Evolutionary conservation across 2,329 filamentous ascomycete species (phyloP), one percentile per base, ranked within the genome.

Genomic region (Colletotrichum plurivorum): DNA sequence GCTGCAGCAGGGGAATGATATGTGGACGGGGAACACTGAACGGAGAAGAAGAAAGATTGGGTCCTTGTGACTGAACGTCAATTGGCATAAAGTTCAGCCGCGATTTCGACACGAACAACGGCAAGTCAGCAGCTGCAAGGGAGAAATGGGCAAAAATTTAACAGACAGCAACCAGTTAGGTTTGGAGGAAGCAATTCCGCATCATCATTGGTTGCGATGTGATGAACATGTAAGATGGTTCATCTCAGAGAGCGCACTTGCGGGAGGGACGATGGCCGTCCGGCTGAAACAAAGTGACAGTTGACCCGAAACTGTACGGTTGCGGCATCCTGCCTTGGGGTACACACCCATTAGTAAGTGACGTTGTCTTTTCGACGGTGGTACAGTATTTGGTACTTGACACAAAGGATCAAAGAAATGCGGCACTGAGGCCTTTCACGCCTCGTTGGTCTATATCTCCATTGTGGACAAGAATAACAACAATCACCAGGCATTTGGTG

Each of bases 241-340:
- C 62, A 66, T 66, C 43, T 66, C 39, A 69, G 66, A 41, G 25
- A 27, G 27, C 20, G 43, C 49, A 16, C 22, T 20, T 41, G 27
- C 31, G 49, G 45, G 54, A 59, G 60, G 61, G 31, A 65, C 65
- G 48, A 49, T 59, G 62, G 61, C 43, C 45, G 8, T 43, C 55
- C 43, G 49, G 62, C 62, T 69, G 66, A 69, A 69, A 69, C 62
- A 54, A 52, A 8, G 15, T 60, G 62, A 51, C 55, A 31, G 55
- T 55, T 66, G 55, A 66, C 66, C 25, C 45, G 45, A 64, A 57
- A 67, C 66, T 59, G 54, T 20, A 46, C 31, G 27, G 46, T 58
- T 48, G 53, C n/a, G 45, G 27, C 31, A 68, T 57, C 39, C 55
- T 39, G 31, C n/a, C 31, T 36, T 8, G 31, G 8, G 27, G 27